Evolutionary conservation across 257 asterid genomes (phyloP).

Genomic region (Solanum microdontum): DNA sequence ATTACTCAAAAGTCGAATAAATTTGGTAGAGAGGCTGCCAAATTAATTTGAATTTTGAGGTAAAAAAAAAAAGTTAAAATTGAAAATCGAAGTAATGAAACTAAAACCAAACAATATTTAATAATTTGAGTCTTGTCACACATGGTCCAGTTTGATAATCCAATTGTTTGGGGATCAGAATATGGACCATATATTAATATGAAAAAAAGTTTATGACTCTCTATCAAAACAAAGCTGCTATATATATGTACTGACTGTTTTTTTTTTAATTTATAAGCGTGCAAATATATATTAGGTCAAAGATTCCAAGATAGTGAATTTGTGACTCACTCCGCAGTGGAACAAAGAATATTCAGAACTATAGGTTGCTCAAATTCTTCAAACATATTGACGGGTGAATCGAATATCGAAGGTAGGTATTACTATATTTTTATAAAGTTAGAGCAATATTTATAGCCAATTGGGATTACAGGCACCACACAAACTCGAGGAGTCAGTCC

Average conservation of each 20-base stretch:
- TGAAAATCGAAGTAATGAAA: background rate
- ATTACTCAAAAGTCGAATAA: background rate
- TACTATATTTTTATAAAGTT: background rate
- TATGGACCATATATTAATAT: background rate
- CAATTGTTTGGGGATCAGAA: background rate
- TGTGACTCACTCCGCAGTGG: background rate
- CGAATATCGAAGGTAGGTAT: fast-evolving
- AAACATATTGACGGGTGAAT: background rate
- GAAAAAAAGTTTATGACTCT: background rate
- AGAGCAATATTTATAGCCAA: background rate
- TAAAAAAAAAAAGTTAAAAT: background rate
- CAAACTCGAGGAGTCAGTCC: background rate
- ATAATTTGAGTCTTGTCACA: background rate
- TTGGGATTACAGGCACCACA: background rate
- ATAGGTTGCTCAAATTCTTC: background rate
- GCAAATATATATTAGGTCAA: background rate
- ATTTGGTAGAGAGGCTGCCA: background rate
- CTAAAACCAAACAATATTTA: background rate
- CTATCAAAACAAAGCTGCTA: background rate
- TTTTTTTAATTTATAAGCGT: background rate
- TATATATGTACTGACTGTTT: background rate
- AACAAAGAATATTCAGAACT: background rate
- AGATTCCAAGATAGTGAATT: background rate
- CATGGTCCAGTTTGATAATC: background rate
- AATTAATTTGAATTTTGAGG: background rate